Evolutionary conservation across 306 rosid species (phyloP), one percentile per base, ranked within the genome.

Genomic region (Echinosophora koreensis): DNA sequence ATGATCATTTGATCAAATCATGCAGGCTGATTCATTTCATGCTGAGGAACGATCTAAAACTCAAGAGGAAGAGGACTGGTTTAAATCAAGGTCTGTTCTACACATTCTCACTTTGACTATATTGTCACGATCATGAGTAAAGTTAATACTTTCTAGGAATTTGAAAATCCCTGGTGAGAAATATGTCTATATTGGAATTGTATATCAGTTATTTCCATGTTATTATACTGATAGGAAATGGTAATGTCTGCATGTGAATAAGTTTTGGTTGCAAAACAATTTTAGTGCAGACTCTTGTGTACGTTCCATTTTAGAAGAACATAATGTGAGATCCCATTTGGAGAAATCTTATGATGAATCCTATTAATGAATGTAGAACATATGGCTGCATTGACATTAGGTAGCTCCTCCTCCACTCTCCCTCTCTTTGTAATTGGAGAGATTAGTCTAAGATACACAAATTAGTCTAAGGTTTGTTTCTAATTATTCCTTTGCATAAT

Each of bases 31-130:
- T 27, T 83, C 92, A 14, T 72, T 64, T n/a, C 80, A 55, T 54
- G 74, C 81, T 2, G 91, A 84, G 61, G 81, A 47, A 47, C 80
- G 73, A 41, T 7, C 87, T 54, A 59, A 66, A 72, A 86, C 86
- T 82, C 61, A 91, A 71, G 93, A 89, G 77, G 90, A 88, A 84
- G 93, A 94, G 94, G 98, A 91, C 9, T 38, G 42, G 71, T 80
- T 16, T 22, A 22, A 22, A 22, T 22, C 22, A 22, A 22, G 22
- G 22, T 22, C 22, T 22, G 22, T 22, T 22, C 22, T 22, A 22
- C 22, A 22, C 22, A 22, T 22, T 22, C 22, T 22, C 22, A 22
- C 22, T 22, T 22, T 22, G 22, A 22, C 22, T 22, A 22, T 22
- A 22, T 22, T 22, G 22, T 22, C 22, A 22, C 0, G 22, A 22